Base-by-base conservation (phyloP, 768 basidiomycete species). In the Kwoniella sp. region DNA sequence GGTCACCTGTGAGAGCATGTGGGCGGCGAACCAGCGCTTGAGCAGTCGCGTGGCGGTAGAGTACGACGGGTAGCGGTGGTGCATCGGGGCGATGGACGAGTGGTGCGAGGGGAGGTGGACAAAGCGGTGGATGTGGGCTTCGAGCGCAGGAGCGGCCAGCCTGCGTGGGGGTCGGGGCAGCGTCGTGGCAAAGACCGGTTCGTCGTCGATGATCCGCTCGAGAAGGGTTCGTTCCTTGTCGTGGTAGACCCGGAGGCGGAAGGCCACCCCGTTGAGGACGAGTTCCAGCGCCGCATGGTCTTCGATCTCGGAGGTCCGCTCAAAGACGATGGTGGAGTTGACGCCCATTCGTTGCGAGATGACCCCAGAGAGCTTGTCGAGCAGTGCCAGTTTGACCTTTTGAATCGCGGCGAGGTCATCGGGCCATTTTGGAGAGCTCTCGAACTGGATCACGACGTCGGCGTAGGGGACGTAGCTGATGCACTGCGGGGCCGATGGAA, bases 341-440 rank as follows among this genome's bases (percentile, higher is more conserved):
- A 84, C 71, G 7, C 82, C 83, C 1, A 80, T 75, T 1, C 77
- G 65, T 9, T 73, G 70, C 80, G 83, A 82, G 40, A 95, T 77
- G 1, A 79, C 78, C 17, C 78, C 76, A 1, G 86, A 89, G 6
- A 96, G 78, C 33, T 83, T 82, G 67, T 90, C 88, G 56, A 96
- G 82, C 69, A 98, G 86, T 0, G 92, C 93, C 1, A 93, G 77
- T 72, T 98, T 98, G 73, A 90, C 85, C 57, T 89, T 89, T 71
- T 95, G 93, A 40, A 96, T 87, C 0, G 91, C 90, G 15, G 78
- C 80, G 3, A 98, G 79, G 59, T 98, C 90, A 65, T 98, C 92
- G 0, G 95, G 93, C 95, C 95, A 99, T 56, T 82, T 82, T 0
- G 85, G 83, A 0, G 90, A 93, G 56, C 85, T 87, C 70, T 98